Percentiles rank a stretch among this genome's conserved stretches.
Evolutionary conservation across 163 green algal species (phyloP).

Genomic region (Chloroidium sp.): DNA sequence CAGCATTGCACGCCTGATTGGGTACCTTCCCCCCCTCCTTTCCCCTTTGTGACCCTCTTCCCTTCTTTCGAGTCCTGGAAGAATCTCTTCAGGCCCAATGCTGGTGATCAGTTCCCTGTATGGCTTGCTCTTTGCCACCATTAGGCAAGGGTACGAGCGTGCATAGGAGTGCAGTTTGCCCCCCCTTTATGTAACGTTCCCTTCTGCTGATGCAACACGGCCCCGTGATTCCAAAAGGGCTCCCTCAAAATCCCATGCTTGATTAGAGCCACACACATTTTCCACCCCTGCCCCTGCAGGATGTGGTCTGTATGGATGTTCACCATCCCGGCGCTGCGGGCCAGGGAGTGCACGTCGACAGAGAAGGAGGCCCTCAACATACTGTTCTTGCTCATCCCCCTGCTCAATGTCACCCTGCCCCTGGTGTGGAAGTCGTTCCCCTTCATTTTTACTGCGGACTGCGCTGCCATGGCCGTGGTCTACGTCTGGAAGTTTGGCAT

Average conservation of each 20-base stretch:
- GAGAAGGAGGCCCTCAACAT: slow-evolving; percentile 98
- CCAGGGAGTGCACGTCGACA: slow-evolving; percentile 73
- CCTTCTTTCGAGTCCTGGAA: neutral
- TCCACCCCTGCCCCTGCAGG: slow-evolving; percentile 22
- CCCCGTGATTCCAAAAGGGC: too few relatives aligned
- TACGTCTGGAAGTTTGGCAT: slow-evolving; percentile 68
- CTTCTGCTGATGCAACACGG: neutral
- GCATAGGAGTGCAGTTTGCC: neutral
- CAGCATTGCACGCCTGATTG: slow-evolving; percentile 81
- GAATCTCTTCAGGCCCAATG: neutral
- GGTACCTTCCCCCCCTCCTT: slow-evolving; percentile 33
- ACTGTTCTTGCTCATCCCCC: slow-evolving; percentile 67
- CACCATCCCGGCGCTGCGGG: slow-evolving; percentile 84
- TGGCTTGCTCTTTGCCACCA: neutral
- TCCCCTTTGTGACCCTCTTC: neutral
- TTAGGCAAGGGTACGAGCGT: neutral
- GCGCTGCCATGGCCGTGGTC: slow-evolving; percentile 58
- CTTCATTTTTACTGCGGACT: slow-evolving; percentile 82
- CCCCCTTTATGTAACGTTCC: neutral
- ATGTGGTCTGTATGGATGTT: slow-evolving; percentile 97
- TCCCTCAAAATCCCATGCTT: too few relatives aligned
- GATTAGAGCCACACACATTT: neutral
- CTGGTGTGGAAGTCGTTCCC: slow-evolving; percentile 92
- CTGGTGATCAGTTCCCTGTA: neutral
- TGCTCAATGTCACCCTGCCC: slow-evolving; percentile 92